Evolutionary conservation across 2,329 filamentous ascomycete genomes (phyloP), one percentile per base, ranked within the genome.

Genomic region (Coniochaeta hoffmannii): DNA sequence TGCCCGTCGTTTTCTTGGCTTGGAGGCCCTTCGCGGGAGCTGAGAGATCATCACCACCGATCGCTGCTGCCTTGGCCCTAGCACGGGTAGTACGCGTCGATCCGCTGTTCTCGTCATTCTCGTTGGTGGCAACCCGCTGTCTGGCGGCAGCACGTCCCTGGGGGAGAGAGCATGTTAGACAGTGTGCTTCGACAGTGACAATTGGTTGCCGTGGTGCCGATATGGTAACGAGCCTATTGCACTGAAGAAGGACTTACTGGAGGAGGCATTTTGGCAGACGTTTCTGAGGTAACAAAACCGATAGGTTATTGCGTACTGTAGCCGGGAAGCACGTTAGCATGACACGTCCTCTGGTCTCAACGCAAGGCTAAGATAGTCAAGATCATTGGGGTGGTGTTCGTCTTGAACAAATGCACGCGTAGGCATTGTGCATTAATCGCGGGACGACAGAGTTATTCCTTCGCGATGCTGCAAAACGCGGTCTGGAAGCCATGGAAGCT

Each of bases 41-140:
- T 35, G 77, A 70, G 17, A 76, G 70, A 65, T 87, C 87, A 63
- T 87, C 86, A 63, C 78, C 81, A 67, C 76, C 79, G 59, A 82
- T 79, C 50, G 88, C 87, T 57, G 90, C 90, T 53, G 91, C 86
- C 77, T 97, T 97, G n/a, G 49, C 49, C 22, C 49, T 19, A 63
- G 94, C 92, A 75, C 94, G 85, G 65, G 94, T 97, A 70, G 97
- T 77, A 75, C 92, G 90, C 74, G 88, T 90, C 59, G 88, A 85
- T 57, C 78, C 75, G 61, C 74, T 82, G 71, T 96, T 96, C 78
- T 97, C 94, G 71, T 97, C 93, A 70, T 97, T 97, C 78, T 97
- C 92, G 73, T 95, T 94, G 62, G 87, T 88, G 66, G 87, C 81
- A 70, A 85, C 82, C 74, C 91, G 87, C 70, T 85, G 82, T 73